Percentiles rank a stretch among this genome's conserved stretches.
phyloP scores from a whole-genome alignment of 768 basidiomycete species.

The Trametes elegans region DNA sequence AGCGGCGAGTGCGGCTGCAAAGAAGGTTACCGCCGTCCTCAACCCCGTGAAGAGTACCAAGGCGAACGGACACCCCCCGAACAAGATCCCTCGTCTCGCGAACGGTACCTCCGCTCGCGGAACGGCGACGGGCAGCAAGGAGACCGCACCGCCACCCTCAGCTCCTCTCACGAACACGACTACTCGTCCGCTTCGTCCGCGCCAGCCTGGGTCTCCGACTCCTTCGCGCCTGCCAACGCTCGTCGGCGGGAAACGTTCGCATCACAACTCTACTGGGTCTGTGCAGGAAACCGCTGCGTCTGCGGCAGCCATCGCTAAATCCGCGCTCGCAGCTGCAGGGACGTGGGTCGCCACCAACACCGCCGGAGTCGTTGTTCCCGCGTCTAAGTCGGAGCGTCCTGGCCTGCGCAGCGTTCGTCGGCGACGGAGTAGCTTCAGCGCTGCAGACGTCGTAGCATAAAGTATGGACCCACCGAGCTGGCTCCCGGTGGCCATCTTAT shows the following conservation, averaged over 20 bases:
- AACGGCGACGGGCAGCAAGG: conserved; percentile 39
- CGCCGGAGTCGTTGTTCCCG: conserved; percentile 67
- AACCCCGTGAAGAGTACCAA: conserved; percentile 26
- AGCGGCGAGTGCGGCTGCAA: conserved; percentile 45
- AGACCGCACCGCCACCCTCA: conserved; percentile 28
- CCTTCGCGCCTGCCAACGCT: conserved; percentile 80
- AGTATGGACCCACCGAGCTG: conserved; percentile 1
- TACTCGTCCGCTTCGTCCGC: conserved; percentile 36
- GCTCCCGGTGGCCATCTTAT: conserved; percentile 8
- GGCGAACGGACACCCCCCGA: conserved; percentile 31
- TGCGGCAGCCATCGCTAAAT: conserved; percentile 40
- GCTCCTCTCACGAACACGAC: conserved; percentile 29
- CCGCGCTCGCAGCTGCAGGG: conserved; percentile 40
- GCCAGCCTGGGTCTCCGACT: conserved; percentile 58
- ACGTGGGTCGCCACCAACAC: conserved; percentile 79
- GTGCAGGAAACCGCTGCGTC: conserved; percentile 38
- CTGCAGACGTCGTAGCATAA: conserved; percentile 81
- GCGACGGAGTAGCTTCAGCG: conserved; percentile 84
- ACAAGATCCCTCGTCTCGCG: conserved; percentile 41
- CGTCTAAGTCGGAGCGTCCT: conserved; percentile 71
- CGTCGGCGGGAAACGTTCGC: conserved; percentile 50
- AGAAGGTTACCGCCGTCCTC: conserved; percentile 26
- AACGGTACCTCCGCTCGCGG: conserved; percentile 50
- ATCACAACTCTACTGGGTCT: conserved; percentile 40
- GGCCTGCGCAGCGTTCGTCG: conserved; percentile 70